Evolutionary conservation across 306 rosid species (phyloP).

Genomic region (Crataegus laevigata): DNA sequence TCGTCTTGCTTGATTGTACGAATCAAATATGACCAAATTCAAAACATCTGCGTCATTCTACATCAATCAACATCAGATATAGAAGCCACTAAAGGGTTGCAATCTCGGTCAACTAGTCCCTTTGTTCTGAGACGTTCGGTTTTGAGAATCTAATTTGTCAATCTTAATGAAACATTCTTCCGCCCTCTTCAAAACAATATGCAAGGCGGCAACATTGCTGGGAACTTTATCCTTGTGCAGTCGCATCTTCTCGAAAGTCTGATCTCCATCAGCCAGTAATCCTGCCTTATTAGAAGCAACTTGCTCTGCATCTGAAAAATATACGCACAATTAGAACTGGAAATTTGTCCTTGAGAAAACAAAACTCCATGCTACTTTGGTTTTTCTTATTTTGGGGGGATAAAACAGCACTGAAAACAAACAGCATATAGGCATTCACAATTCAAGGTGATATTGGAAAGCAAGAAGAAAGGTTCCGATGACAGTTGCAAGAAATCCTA

Average conservation of each 20-base stretch:
- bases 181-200: slow-evolving; percentile 62
- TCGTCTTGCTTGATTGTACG: slow-evolving; percentile 1
- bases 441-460: not conserved
- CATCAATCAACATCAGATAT: slow-evolving; percentile 13
- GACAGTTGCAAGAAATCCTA: not conserved
- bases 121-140: slow-evolving; percentile 45
- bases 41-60: slow-evolving; percentile 6
- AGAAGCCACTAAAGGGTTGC: slow-evolving; percentile 7
- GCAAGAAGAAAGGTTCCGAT: not conserved
- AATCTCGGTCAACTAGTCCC: slow-evolving; percentile 27
- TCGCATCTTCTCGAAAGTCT: slow-evolving; percentile 42
- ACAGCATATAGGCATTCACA: not conserved
- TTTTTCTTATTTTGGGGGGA: not conserved
- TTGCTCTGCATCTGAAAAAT: slow-evolving; percentile 32
- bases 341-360: not conserved
- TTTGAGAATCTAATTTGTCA: slow-evolving; percentile 56
- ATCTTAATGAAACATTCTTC: slow-evolving; percentile 61
- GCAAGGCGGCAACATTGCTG: slow-evolving; percentile 50
- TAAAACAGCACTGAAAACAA: not conserved
- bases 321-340: not conserved
- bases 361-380: not conserved
- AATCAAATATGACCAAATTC: slow-evolving; percentile 1
- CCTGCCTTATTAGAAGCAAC: slow-evolving; percentile 21
- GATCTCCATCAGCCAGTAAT: slow-evolving; percentile 23
- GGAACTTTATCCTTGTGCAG: slow-evolving; percentile 60